Evolutionary conservation across 1,139 yeast genomes (phyloP).

Genomic region (Lodderomyces parapsilosis): DNA sequence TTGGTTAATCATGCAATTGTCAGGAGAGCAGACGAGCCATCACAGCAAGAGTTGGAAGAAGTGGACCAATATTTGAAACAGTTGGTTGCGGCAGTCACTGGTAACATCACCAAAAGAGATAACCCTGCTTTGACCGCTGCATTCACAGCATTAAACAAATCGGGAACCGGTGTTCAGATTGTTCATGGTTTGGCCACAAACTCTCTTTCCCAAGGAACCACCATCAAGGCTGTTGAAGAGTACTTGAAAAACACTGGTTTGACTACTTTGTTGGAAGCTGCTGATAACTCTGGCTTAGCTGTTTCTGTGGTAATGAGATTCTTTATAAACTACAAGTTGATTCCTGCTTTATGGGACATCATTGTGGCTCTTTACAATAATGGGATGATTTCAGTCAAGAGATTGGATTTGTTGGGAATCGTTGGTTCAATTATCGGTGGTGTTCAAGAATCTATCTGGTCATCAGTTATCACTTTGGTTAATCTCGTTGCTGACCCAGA

Average conservation of each 20-base stretch:
- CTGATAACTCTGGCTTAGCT: constrained; percentile 27
- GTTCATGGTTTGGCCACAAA: constrained; percentile 23
- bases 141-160: constrained; percentile 26
- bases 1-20: constrained; percentile 2
- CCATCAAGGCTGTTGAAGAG: constrained; percentile 22
- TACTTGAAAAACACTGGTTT: constrained; percentile 24
- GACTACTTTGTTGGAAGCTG: constrained; percentile 21
- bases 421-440: constrained; percentile 15
- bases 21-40: constrained; percentile 5
- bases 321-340: constrained; percentile 21
- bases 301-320: constrained; percentile 27
- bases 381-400: constrained; percentile 15
- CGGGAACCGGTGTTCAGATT: constrained; percentile 26
- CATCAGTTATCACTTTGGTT: constrained; percentile 14
- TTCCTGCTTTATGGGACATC: constrained; percentile 22
- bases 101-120: constrained; percentile 3
- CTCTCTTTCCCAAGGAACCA: constrained; percentile 22
- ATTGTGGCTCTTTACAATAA: constrained; percentile 17
- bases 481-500: constrained; percentile 19
- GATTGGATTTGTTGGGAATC: constrained; percentile 10
- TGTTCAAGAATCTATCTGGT: constrained; percentile 11
- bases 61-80: constrained; percentile 13
- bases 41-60: constrained; percentile 8
- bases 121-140: constrained; percentile 25
- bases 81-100: constrained; percentile 8